Conservation (phyloP, 768 basidiomycete genomes). For the Termitomyces titanicus region DNA sequence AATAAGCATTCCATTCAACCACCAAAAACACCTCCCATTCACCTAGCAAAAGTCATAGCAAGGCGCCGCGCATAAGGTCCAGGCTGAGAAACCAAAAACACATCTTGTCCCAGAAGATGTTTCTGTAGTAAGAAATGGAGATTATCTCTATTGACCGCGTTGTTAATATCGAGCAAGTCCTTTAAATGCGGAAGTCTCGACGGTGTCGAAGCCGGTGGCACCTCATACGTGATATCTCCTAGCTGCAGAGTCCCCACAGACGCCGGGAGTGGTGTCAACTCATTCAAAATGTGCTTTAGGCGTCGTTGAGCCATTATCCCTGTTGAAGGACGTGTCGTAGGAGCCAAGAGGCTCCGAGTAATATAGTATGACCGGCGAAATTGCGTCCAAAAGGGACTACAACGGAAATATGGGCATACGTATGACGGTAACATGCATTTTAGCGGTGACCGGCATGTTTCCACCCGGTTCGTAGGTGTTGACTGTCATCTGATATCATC, state of each 20-base stretch:
- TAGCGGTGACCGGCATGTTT: constrained; percentile 5
- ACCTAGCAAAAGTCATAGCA: constrained; percentile 64
- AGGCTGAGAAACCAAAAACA: constrained; percentile 63
- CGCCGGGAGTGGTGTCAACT: constrained; percentile 35
- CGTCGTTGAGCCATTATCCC: constrained; percentile 39
- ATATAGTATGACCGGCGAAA: neutral
- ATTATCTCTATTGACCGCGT: constrained; percentile 52
- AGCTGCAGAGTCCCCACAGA: constrained; percentile 54
- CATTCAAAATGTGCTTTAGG: constrained; percentile 43
- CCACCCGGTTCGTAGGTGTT: constrained; percentile 6
- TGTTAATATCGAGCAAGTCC: constrained; percentile 45
- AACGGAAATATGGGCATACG: constrained; percentile 9
- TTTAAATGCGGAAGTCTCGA: constrained; percentile 43
- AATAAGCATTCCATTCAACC: neutral
- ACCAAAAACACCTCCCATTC: neutral
- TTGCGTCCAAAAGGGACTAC: neutral
- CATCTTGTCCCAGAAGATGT: constrained; percentile 62
- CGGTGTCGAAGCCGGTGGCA: constrained; percentile 45
- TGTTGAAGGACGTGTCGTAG: neutral
- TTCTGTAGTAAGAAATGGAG: constrained; percentile 68
- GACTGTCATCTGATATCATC: no score
- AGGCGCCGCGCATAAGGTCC: constrained; percentile 63
- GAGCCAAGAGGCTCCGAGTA: neutral
- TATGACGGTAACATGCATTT: constrained; percentile 16
- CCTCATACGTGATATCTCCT: constrained; percentile 53